These are phyloP conservation scores for Cercospora zeina DNA, from an alignment of 2,329 filamentous ascomycete species.

Conservation along the genomic window DNA sequence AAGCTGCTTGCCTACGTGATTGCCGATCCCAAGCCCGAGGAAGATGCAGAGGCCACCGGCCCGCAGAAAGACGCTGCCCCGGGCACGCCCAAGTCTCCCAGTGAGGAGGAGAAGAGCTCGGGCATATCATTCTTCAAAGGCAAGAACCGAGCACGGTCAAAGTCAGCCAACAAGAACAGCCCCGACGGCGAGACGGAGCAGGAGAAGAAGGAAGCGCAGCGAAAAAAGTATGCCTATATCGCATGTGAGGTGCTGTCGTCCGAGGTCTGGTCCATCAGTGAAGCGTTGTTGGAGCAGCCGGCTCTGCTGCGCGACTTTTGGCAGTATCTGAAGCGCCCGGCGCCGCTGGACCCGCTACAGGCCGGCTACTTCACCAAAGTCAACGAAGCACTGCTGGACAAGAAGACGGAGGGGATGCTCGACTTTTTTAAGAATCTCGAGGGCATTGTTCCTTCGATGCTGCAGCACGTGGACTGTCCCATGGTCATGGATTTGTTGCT, in stretches of 20 bases:
- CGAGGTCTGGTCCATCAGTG: slow-evolving; percentile 95
- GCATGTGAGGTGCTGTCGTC: slow-evolving; percentile 91
- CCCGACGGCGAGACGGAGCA: slow-evolving; percentile 49
- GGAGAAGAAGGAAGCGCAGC: slow-evolving; percentile 84
- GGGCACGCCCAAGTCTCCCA: slow-evolving; percentile 44
- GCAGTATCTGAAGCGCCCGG: slow-evolving; percentile 80
- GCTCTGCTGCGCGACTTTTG: slow-evolving; percentile 80
- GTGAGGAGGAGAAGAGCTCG: slow-evolving; percentile 51
- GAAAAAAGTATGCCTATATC: slow-evolving; percentile 90
- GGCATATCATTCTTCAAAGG: slow-evolving; percentile 52
- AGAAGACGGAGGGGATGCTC: slow-evolving; percentile 97
- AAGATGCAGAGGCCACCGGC: slow-evolving; percentile 39
- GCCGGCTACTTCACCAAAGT: slow-evolving; percentile 99
- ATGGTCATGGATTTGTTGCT: slow-evolving; percentile 97
- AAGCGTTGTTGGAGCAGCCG: slow-evolving; percentile 84
- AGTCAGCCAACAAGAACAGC: slow-evolving; percentile 45
- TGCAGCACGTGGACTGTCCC: slow-evolving; percentile 92
- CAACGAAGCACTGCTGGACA: slow-evolving; percentile 95
- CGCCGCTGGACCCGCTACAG: slow-evolving; percentile 86
- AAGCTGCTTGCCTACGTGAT: slow-evolving; percentile 88
- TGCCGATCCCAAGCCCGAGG: slow-evolving; percentile 65
- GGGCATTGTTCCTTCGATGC: slow-evolving; percentile 76
- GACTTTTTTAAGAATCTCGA: slow-evolving; percentile 82
- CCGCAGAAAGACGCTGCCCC: slow-evolving; percentile 37
- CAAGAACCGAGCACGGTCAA: slow-evolving; percentile 46